Percentiles rank a stretch among this genome's conserved stretches.
Conservation (phyloP, 768 basidiomycete species). For the Lentinula aciculospora region DNA sequence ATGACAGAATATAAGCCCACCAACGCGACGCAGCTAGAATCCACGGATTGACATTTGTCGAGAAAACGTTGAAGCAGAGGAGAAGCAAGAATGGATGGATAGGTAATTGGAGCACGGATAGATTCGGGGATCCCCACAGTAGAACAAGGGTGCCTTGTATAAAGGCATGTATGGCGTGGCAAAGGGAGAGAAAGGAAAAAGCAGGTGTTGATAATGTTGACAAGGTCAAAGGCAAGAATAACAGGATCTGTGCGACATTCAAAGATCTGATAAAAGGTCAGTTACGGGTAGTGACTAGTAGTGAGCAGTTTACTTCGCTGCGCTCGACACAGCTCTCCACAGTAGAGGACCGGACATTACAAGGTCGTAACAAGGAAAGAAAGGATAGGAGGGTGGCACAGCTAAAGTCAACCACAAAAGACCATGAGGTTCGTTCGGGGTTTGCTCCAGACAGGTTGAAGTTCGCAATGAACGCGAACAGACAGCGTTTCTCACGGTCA, state of each 20-base stretch:
- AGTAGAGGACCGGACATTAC: constrained; percentile 6
- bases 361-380: not conserved
- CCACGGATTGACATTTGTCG: constrained; percentile 54
- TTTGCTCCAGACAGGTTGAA: no score
- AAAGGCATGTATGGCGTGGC: constrained; percentile 70
- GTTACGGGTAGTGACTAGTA: not conserved
- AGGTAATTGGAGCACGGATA: constrained; percentile 78
- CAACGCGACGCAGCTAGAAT: constrained; percentile 51
- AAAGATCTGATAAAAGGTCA: constrained; percentile 45
- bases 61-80: constrained; percentile 81
- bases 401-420: not conserved
- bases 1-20: constrained; percentile 70
- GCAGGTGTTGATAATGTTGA: constrained; percentile 77
- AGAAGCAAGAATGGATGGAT: constrained; percentile 85
- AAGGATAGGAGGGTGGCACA: not conserved
- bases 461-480: not conserved
- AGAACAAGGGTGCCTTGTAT: constrained; percentile 78
- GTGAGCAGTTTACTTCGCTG: not conserved
- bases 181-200: constrained; percentile 75
- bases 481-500: no score
- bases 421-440: not conserved
- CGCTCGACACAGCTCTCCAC: constrained; percentile 3
- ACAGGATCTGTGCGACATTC: constrained; percentile 73
- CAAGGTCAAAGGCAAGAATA: constrained; percentile 80
- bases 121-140: constrained; percentile 62